Conservation (phyloP, 306 rosid genomes). For the Potentilla sterilis region DNA sequence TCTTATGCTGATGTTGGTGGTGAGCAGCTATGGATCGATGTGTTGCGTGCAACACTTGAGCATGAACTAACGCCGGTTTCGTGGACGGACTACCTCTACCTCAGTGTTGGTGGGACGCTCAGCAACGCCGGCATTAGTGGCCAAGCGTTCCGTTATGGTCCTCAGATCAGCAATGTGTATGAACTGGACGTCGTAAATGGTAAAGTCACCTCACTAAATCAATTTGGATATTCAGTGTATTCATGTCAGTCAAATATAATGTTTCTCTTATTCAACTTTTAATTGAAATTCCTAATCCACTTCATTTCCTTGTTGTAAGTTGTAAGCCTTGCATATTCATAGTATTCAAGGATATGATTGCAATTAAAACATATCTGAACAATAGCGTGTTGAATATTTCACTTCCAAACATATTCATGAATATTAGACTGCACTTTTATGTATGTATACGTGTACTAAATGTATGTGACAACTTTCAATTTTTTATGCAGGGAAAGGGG, state of each 20-base stretch:
- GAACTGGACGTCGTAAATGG: conserved; percentile 80
- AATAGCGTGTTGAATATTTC: not conserved
- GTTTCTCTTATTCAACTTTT: not conserved
- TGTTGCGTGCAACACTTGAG: conserved; percentile 46
- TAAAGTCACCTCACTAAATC: conserved; percentile 2
- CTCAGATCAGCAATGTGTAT: conserved; percentile 71
- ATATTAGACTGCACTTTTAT: not conserved
- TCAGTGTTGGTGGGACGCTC: conserved; percentile 83
- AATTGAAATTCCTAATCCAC: not conserved
- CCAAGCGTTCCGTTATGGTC: conserved; percentile 72
- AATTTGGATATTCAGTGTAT: not conserved
- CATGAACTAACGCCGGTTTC: conserved; percentile 59
- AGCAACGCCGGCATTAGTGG: conserved; percentile 94
- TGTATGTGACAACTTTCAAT: not conserved
- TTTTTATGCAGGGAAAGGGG: conserved; percentile 56
- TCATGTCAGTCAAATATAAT: not conserved
- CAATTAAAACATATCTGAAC: not conserved
- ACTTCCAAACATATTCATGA: not conserved
- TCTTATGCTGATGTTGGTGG: conserved; percentile 75
- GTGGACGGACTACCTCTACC: conserved; percentile 75
- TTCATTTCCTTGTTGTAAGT: not conserved
- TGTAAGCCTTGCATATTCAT: not conserved
- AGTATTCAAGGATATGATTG: not conserved
- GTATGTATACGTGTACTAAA: not conserved
- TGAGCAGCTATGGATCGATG: conserved; percentile 76